Base-by-base conservation (phyloP, 2,329 filamentous ascomycete species). In the Passalora sequoiae region DNA sequence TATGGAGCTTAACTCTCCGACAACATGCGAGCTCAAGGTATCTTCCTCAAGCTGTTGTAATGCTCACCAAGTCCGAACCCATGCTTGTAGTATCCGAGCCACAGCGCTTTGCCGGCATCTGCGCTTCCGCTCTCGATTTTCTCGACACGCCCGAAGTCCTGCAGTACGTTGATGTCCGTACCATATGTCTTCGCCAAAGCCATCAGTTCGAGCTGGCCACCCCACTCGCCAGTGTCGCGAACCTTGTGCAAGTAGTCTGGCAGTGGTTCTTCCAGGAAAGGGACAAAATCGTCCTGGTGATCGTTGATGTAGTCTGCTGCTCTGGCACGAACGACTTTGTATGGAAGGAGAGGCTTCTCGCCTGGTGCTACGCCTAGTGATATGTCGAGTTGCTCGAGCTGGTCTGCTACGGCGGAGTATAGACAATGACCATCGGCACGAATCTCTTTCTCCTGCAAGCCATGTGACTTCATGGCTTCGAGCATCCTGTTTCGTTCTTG, bases 41-140 rank as follows among this genome's bases (percentile, higher is more conserved):
- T 44, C 42, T 57, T 71, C 31, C 70, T 60, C 62, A 98, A 67
- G 40, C 89, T 94, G 64, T 98, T 98, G 68, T 98, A 98, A 69
- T 98, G 92, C 70, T 97, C 92, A 9, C 92, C 92, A 38, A 98
- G 71, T 1, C 91, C 91, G 65, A 94, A 97, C 37, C 86, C 87
- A 69, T 96, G 89, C 58, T 86, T 77, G 67, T 97, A 97, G 66
- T 97, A 98, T 25, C 89, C 91, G 66, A 98, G 66, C 91, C 92
- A 97, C 38, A 94, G 69, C 71, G 66, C 63, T 16, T 68, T 71
- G 39, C 70, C 60, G n/a, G 62, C 60, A 13, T 66, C 66, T 3
- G 66, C 68, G 15, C 68, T 72, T 1, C 60, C 68, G 5, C 79
- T 75, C 56, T 76, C 73, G 50, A 97, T 86, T 54, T 77, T 83